Conservation (phyloP, 1,139 yeast species). For the Lodderomyces jiufengensis region DNA sequence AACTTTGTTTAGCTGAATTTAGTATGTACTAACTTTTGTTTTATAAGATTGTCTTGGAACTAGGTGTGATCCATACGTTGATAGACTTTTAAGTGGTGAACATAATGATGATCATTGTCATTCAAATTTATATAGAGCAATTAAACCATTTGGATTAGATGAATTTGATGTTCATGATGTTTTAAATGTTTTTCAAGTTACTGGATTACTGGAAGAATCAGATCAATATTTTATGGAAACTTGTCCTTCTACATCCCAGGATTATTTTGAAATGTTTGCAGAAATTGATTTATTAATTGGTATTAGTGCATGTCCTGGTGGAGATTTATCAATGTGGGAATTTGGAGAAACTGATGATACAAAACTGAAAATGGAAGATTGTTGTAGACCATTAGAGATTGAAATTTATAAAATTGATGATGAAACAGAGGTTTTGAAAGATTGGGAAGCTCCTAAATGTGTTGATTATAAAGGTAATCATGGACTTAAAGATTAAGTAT, state of each 20-base stretch:
- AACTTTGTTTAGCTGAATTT: too few relatives aligned
- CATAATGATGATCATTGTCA: conserved; percentile 68
- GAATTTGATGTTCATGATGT: conserved; percentile 70
- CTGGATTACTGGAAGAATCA: conserved; percentile 55
- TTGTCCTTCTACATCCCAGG: conserved; percentile 56
- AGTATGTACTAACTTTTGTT: too few relatives aligned
- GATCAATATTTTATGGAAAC: conserved; percentile 73
- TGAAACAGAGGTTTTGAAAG: conserved; percentile 33
- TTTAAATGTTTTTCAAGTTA: conserved; percentile 65
- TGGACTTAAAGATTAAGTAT: conserved; percentile 41
- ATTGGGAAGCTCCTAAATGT: conserved; percentile 50
- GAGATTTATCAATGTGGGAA: conserved; percentile 66
- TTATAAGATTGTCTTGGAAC: conserved; percentile 42
- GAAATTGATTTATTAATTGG: conserved; percentile 65
- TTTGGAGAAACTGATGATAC: conserved; percentile 49
- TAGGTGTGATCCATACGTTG: conserved; percentile 68
- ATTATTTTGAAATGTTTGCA: conserved; percentile 64
- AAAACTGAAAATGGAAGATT: conserved; percentile 50
- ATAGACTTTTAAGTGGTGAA: conserved; percentile 58
- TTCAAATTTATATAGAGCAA: conserved; percentile 58
- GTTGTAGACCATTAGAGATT: conserved; percentile 61
- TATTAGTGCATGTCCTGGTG: conserved; percentile 69
- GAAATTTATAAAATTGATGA: conserved; percentile 57
- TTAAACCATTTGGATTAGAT: conserved; percentile 55
- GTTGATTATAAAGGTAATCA: conserved; percentile 56